Evolutionary conservation across 2,329 filamentous ascomycete genomes (phyloP), one percentile per base, ranked within the genome.

Genomic region (Bisporella sp.): DNA sequence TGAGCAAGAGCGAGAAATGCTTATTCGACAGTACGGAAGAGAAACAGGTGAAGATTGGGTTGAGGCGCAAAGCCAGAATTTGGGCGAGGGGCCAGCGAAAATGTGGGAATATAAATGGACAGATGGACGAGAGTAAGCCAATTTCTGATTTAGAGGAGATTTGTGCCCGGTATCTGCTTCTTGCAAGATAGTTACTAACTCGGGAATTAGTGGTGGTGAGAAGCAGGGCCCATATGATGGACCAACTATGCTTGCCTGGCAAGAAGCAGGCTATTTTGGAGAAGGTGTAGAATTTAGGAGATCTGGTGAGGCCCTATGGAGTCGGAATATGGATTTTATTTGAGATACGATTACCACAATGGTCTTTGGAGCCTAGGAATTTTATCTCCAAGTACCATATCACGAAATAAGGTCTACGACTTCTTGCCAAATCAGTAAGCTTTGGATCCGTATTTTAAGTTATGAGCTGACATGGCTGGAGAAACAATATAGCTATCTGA

Each of bases 81-180:
- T 56, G 41, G 54, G 52, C 1, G 33, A 31, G 5, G 49, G 49
- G 35, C 57, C 62, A 8, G 53, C 60, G 1, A 69, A 70, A 35
- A 78, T 81, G 74, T 99, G 92, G 91, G 88, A 97, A 68, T 99
- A 89, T 66, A 79, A 89, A 52, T 99, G 93, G 93, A 84, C 82
- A 39, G 90, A 96, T 66, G 89, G 88, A 13, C 78, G 90, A 40
- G 92, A 96, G 35, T 8, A 37, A 37, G n/a, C 4, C 35, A n/a
- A n/a, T 37, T 9, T 37, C 35, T 21, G 21, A 21, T 21, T 21
- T 21, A 21, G 21, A 21, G 21, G 21, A 21, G 21, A 21, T 21
- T 21, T 21, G 21, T 21, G 21, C 21, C 21, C 21, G 21, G 21
- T 21, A 21, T 21, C 21, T 21, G 21, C 21, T 21, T 21, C 21